phyloP scores from a whole-genome alignment of 441 rosid genomes.

The Isatis lusitanica region DNA sequence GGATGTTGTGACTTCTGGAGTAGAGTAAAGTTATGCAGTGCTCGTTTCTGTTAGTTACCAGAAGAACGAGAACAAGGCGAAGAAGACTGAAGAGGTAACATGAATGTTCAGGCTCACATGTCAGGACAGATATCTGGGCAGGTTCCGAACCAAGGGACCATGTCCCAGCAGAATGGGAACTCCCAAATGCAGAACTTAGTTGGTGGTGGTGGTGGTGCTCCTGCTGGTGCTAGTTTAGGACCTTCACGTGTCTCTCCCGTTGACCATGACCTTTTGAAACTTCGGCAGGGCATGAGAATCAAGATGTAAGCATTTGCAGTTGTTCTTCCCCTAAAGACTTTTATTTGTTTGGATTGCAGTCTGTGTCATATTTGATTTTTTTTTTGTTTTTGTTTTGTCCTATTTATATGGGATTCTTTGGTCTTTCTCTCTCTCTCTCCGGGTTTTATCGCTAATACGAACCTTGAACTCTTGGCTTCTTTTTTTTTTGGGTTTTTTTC shows the following conservation, averaged over 20 bases:
- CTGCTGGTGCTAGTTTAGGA: slow-evolving; percentile 30
- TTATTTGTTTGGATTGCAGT: background rate
- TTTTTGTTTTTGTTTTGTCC: background rate
- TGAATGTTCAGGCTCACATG: slow-evolving; percentile 87
- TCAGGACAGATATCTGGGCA: slow-evolving; percentile 81
- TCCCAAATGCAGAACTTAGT: slow-evolving; percentile 71
- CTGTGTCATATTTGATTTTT: background rate
- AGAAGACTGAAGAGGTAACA: slow-evolving; percentile 38
- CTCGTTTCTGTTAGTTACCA: slow-evolving; percentile 35
- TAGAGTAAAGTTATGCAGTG: slow-evolving; percentile 42
- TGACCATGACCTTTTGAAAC: slow-evolving; percentile 51
- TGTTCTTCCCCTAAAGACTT: background rate
- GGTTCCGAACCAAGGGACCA: slow-evolving; percentile 70
- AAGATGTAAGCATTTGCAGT: slow-evolving; percentile 59
- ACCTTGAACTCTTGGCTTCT: background rate
- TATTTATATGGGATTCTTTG: background rate
- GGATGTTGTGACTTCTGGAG: slow-evolving; percentile 26
- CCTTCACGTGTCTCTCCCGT: slow-evolving; percentile 32
- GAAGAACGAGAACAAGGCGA: slow-evolving; percentile 37
- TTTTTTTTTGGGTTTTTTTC: slow-evolving; percentile 18
- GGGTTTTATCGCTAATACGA: slow-evolving; percentile 18
- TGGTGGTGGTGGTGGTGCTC: slow-evolving; percentile 39
- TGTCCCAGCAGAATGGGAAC: slow-evolving; percentile 82
- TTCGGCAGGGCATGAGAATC: slow-evolving; percentile 50
- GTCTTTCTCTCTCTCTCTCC: background rate